Percentiles rank a stretch among this genome's conserved stretches.
These are phyloP conservation scores for Lumnitzera littorea DNA, from an alignment of 345 rosid genomes.

Conservation along the genomic window DNA sequence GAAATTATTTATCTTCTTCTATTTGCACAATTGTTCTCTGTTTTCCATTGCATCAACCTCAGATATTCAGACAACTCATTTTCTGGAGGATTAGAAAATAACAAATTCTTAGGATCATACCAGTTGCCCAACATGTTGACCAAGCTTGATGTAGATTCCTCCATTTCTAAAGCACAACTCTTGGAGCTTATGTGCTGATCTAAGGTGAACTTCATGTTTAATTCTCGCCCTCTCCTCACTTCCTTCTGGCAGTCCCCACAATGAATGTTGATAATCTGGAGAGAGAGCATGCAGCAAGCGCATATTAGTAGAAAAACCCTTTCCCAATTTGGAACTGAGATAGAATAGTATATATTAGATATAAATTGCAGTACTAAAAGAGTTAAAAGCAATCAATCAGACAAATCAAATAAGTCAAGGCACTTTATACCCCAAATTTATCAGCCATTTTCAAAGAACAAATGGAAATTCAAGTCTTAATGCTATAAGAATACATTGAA, in stretches of 20 bases:
- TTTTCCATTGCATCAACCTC: too few species aligned
- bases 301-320: background rate
- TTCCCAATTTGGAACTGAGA: background rate
- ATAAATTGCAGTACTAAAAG: too few species aligned
- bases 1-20: background rate
- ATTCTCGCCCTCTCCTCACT: conserved; percentile 55
- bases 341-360: background rate
- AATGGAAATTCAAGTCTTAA: too few species aligned
- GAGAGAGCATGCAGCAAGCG: background rate
- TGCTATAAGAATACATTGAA: too few species aligned
- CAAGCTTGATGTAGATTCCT: conserved; percentile 93
- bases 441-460: too few species aligned
- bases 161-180: conserved; percentile 88
- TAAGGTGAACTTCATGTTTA: conserved; percentile 86
- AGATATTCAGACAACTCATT: too few species aligned
- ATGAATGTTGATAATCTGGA: conserved; percentile 78
- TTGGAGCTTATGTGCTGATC: conserved; percentile 87
- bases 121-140: conserved; percentile 87
- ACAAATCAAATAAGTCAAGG: too few species aligned
- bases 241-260: conserved; percentile 77
- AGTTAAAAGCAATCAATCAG: too few species aligned
- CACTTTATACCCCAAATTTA: too few species aligned
- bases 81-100: conserved; percentile 6
- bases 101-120: conserved; percentile 30
- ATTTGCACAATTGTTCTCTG: too few species aligned